Evolutionary conservation across 306 rosid genomes (phyloP), one percentile per base, ranked within the genome.

Genomic region (Clitoria ternatea): DNA sequence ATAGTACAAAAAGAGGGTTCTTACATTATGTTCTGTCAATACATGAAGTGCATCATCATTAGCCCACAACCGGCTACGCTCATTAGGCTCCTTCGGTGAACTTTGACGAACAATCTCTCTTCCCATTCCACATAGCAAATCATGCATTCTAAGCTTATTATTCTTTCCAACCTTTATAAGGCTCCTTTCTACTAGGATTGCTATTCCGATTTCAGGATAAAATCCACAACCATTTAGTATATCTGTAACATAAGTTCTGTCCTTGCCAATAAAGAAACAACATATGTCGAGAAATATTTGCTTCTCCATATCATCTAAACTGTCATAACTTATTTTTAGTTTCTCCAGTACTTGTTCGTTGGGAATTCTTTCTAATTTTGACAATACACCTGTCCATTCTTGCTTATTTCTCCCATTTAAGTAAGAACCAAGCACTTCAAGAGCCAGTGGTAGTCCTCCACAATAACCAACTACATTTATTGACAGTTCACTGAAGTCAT

Each of bases 241-340:
- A 11, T 70, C 6, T 12, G 29, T 60, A 4, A 74, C 88, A 6
- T 54, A 13, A 0, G 33, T n/a, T 10, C 2, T 61, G 4, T 78
- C 24, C 75, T 70, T 61, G 0, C 78, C 84, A 2, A 78, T 67
- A 20, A 84, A 81, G 77, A 78, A 84, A 48, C 71, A 81, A 5
- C 77, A 67, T 44, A 84, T 69, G 54, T 84, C 85, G 20, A 78
- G 82, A n/a, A 84, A 81, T 30, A 81, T 78, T 7, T 72, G 75
- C 18, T 62, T 72, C 0, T 50, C 12, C 4, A 11, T 5, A 1
- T 43, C 1, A 61, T 61, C 60, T 2, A 79, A 32, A 6, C 76
- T 60, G 35, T 75, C 79, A 2, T 36, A 73, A 30, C 78, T 73
- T 39, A 73, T 49, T 73, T 26, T 26, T 1, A 74, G 49, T 26